Percentiles rank a stretch among this genome's conserved stretches.
These are phyloP conservation scores for Cryptococcus sp. DNA, from an alignment of 1,284 basidiomycete genomes.

Conservation along the genomic window DNA sequence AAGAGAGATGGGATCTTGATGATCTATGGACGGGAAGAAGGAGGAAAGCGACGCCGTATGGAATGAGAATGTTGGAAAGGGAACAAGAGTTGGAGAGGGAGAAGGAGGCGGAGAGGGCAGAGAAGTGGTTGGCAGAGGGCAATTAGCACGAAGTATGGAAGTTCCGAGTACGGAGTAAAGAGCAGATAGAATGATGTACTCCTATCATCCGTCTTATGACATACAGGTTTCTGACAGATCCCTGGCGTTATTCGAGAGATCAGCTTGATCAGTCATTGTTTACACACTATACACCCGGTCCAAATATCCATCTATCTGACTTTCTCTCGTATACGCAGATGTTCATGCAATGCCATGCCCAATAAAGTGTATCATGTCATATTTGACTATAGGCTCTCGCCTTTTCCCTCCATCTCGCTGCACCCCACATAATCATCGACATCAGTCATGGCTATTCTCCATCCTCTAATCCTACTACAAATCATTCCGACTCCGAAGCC, in stretches of 20 bases:
- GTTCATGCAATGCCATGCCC: background rate
- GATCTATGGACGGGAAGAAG: conserved; percentile 16
- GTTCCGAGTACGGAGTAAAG: background rate
- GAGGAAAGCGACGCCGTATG: background rate
- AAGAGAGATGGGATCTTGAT: conserved; percentile 22
- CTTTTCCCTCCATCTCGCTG: too few relatives aligned
- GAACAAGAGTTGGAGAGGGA: background rate
- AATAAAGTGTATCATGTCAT: background rate
- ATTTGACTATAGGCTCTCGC: too few relatives aligned
- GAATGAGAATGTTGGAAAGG: background rate
- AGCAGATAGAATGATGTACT: background rate
- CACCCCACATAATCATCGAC: too few relatives aligned
- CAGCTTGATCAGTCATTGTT: too few relatives aligned
- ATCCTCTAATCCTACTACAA: background rate
- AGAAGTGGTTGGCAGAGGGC: background rate
- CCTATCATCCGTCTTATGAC: background rate
- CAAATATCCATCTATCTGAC: too few relatives aligned
- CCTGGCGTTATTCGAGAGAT: too few relatives aligned
- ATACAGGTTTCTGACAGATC: background rate
- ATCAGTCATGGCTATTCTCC: background rate
- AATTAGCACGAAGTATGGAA: background rate
- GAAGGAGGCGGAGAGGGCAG: background rate
- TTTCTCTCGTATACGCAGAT: too few relatives aligned
- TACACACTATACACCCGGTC: too few relatives aligned
- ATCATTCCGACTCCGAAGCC: background rate